Evolutionary conservation across 345 rosid genomes (phyloP), one percentile per base, ranked within the genome.

Genomic region (Crucihimalaya himalaica): DNA sequence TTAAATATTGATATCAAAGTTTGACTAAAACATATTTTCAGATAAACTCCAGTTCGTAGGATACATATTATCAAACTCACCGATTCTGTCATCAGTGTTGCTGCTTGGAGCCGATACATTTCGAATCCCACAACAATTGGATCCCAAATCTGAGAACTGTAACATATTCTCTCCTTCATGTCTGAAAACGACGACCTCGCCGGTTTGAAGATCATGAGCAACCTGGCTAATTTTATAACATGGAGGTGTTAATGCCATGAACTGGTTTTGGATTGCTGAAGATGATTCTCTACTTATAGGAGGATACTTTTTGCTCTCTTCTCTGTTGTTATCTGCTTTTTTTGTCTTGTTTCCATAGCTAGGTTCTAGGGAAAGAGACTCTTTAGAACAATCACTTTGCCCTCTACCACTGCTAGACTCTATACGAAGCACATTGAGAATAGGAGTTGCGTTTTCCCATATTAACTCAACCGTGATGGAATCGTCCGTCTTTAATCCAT

Each of bases 131-230:
- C 58, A 73, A 46, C 4, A 45, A 9, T 40, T 35, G 40, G 32
- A 35, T 74, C 67, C 45, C 42, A 57, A 28, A 34, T 48, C 72
- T 56, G 78, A 29, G 66, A 28, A 34, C 8, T 27, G 67, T 34
- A 74, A 37, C 58, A 57, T 57, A 46, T 13, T 65, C 28, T 35
- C 50, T 48, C 48, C 37, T 21, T 47, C 15, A 23, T 59, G 39
- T 57, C 63, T 66, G 48, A 54, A 57, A 65, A 56, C 14, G 23
- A 63, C 10, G 23, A 66, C 14, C 25, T 52, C 59, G 13, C 71
- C 58, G 2, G 40, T 35, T 59, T 18, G 57, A 59, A 47, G 8
- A 59, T 59, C 67, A 48, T 34, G 75, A 29, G 66, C 23, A 27
- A 21, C 45, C 28, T 10, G 19, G 25, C 32, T 16, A 56, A 43